Base-by-base conservation (phyloP, 345 rosid genomes). In the Camelina hispida region DNA sequence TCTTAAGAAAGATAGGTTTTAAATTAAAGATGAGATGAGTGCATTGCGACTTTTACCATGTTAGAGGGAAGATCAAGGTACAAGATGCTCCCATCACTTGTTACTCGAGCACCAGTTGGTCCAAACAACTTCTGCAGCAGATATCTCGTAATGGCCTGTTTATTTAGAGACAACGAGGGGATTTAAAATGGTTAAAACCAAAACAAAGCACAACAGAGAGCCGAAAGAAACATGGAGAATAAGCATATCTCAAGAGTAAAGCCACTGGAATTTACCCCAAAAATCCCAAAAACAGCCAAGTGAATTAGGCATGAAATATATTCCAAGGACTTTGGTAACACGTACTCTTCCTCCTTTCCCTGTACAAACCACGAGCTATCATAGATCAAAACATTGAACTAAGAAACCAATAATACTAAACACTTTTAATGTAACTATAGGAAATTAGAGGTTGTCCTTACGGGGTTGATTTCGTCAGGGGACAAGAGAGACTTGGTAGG, bases 21-120 rank as follows among this genome's bases (percentile, higher is more conserved):
- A 11, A 37, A 37, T 9, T 40, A 14, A 15, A 22, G 37, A 0
- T n/a, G 42, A 57, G 72, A 64, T 56, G 37, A 64, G 10, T 16
- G 56, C 30, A 34, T 62, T 37, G 23, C 13, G 58, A 10, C 7
- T 56, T 59, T 40, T 59, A 94, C 99, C 97, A 89, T 88, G 74
- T 95, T 92, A 25, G 97, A 88, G 58, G 97, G 96, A 70, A 92
- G 92, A 80, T 92, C 93, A 57, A 87, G 93, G 81, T 89, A 92
- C 58, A 90, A 72, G 68, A 85, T 78, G 79, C 74, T 79, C 25
- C 80, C 66, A 42, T 85, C 87, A 46, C 87, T 85, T 15, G 92
- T 92, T 62, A 87, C 86, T 44, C 85, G 78, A 58, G 89, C 89
- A 78, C 83, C 65, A 22, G 70, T 80, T 53, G 97, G 97, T 40